A percentile compares a stretch with the other conserved stretches of the same genome.
These are phyloP conservation scores for Malus sylvestris DNA, from an alignment of 306 rosid genomes.

Conservation along the genomic window DNA sequence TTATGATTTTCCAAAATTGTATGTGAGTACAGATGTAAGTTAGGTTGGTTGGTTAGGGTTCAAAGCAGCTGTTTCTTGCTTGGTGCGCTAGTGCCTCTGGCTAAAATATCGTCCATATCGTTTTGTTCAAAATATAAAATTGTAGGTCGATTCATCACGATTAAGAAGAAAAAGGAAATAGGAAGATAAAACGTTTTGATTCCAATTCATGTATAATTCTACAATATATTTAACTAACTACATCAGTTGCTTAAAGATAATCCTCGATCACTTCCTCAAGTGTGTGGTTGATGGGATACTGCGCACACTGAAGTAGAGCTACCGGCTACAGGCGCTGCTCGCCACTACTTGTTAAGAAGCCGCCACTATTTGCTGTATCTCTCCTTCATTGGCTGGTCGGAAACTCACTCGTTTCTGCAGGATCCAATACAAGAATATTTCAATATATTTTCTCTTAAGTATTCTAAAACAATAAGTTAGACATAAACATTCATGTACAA, in stretches of 20 bases:
- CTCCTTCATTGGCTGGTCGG: slow-evolving; percentile 46
- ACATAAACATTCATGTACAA: not conserved
- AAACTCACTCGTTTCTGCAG: slow-evolving; percentile 89
- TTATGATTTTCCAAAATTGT: too few species aligned
- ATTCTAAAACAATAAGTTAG: not conserved
- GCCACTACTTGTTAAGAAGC: slow-evolving; percentile 20
- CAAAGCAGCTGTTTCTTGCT: too few species aligned
- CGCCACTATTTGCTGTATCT: slow-evolving; percentile 50
- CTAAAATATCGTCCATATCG: not conserved
- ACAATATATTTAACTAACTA: not conserved
- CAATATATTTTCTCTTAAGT: not conserved
- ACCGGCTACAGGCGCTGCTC: not conserved
- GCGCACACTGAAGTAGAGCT: not conserved
- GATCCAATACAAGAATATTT: not conserved
- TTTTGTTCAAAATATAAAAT: not conserved
- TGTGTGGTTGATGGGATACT: not conserved
- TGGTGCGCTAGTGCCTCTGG: too few species aligned
- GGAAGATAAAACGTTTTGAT: not conserved
- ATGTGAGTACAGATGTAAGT: too few species aligned
- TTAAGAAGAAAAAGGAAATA: not conserved
- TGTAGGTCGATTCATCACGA: not conserved
- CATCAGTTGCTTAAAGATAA: not conserved
- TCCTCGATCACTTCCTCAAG: not conserved
- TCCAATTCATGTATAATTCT: not conserved
- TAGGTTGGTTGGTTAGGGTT: too few species aligned